Evolutionary conservation across 768 basidiomycete species (phyloP), one percentile per base, ranked within the genome.

Genomic region (Mycena polygramma): DNA sequence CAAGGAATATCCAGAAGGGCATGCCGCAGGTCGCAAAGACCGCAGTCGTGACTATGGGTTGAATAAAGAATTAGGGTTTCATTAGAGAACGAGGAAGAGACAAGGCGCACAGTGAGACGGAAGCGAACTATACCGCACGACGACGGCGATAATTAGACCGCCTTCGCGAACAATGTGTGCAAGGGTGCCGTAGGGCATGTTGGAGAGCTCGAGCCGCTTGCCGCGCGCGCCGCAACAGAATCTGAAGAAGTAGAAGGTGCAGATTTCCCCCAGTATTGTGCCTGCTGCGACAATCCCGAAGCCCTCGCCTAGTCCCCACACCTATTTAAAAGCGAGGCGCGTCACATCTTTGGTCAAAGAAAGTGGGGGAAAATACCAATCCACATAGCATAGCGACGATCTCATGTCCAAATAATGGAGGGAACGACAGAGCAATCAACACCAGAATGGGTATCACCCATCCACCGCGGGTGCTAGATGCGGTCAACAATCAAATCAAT

Each of bases 341-440:
- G 30, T 30, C 30, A 30, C 2, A 30, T 3, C 6, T 3, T 30
- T 30, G 30, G 30, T 30, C 3, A 30, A 30, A 30, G 3, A 30
- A 30, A 6, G 30, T 3, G 30, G 30, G 6, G 30, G 2, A 30
- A 30, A 30, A 30, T 30, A 30, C 81, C 8, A 86, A 52, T 20
- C 86, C 86, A 55, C 83, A 82, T 10, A 86, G 74, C 54, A 85
- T 75, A 37, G 78, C 81, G 19, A 85, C 78, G 67, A 86, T 78
- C 72, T 86, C 86, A 66, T 86, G 85, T 0, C 86, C 86, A 65
- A 85, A 85, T 20, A 86, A 76, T 14, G 82, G 82, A 54, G 82
- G 82, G 71, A 83, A 82, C 0, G 81, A 86, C n/a, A 86, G 78
- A 51, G 84, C 79, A 74, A 86, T 82, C 26, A 87, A 72, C 36